Evolutionary conservation across 139 green algal species (phyloP), one percentile per base, ranked within the genome.

Genomic region (Auxenochlorella pyrenoidosa): DNA sequence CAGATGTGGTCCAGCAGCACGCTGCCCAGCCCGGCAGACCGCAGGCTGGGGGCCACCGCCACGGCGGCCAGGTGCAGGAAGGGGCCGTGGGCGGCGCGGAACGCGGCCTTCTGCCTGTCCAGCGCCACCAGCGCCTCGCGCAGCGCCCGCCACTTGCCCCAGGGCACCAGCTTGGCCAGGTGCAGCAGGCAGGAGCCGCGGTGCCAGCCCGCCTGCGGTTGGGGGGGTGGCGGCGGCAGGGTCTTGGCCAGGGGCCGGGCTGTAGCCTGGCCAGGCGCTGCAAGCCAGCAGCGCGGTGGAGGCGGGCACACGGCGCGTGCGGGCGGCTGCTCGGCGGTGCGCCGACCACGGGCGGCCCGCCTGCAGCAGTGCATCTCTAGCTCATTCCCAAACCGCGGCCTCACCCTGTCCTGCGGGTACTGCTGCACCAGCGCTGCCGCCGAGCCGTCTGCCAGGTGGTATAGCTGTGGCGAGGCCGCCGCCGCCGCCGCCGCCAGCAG

Each of bases 1-100:
- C 82, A 86, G 6, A 78, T 40, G 47, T 65, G 43, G 82, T 78
- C 82, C 32, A 86, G 82, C 82, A 86, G 66, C 82, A 79, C 76
- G 32, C 66, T 68, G 2, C 66, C 82, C 24, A 86, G 66, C 24
- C 82, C 82, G 0, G 59, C 70, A 18, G 32, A 21, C 21, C 82
- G 80, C 40, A 77, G 75, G 26, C 28, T 40, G 15, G 83, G 71
- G 10, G 60, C 63, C 36, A 22, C 24, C 22, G 30, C 73, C 32
- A 81, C 34, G 24, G 84, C 84, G 5, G 51, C 54, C n/a, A 88
- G 44, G 84, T 88, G 75, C 16, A 85, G n/a, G 32, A 88, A 88
- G 34, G 84, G 77, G 24, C 84, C 84, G 51, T 88, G 84, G 44
- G n/a, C 38, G 10, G 65, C 36, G 4, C 24, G 10, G 59, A 88